These are phyloP conservation scores for Fragilariopsis cylindrus DNA, from an alignment of 108 stramenopile genomes.

Conservation along the genomic window DNA sequence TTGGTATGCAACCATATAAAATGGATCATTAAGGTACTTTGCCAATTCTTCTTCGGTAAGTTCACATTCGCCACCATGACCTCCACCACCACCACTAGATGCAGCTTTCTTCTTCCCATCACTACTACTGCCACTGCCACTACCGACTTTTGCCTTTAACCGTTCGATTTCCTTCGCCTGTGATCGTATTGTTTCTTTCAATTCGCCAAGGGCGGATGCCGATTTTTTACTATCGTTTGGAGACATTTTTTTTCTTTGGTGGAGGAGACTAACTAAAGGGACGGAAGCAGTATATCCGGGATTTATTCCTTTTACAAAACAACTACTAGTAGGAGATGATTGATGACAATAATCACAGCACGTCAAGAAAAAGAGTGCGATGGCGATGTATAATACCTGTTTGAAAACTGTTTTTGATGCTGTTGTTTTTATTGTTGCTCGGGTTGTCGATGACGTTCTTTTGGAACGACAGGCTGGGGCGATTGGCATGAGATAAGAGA, in stretches of 20 bases:
- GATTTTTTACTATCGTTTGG: not conserved
- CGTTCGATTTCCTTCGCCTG: constrained; percentile 72
- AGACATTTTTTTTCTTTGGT: not conserved
- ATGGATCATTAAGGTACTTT: constrained; percentile 63
- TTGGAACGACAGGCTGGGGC: constrained; percentile 1
- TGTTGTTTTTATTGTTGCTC: not conserved
- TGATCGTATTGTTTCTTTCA: constrained; percentile 75
- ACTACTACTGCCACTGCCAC: no score
- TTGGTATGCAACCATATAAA: constrained; percentile 56
- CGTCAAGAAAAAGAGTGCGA: constrained; percentile 10
- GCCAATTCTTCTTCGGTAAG: constrained; percentile 31
- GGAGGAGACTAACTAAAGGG: not conserved
- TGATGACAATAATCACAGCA: no score
- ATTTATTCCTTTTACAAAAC: constrained; percentile 3
- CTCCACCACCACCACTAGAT: constrained; percentile 28
- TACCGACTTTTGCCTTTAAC: constrained; percentile 44
- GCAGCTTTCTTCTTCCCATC: constrained; percentile 12
- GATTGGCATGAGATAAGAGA: constrained; percentile 11
- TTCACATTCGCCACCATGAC: constrained; percentile 41
- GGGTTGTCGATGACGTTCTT: constrained; percentile 3
- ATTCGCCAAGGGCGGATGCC: constrained; percentile 58
- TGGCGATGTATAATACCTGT: not conserved
- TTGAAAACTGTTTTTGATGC: not conserved
- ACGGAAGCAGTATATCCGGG: not conserved
- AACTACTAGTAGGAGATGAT: not conserved